Evolutionary conservation across 225 moss, liverwort and hornwort species (phyloP).

Genomic region (Takakia lepidozioides): DNA sequence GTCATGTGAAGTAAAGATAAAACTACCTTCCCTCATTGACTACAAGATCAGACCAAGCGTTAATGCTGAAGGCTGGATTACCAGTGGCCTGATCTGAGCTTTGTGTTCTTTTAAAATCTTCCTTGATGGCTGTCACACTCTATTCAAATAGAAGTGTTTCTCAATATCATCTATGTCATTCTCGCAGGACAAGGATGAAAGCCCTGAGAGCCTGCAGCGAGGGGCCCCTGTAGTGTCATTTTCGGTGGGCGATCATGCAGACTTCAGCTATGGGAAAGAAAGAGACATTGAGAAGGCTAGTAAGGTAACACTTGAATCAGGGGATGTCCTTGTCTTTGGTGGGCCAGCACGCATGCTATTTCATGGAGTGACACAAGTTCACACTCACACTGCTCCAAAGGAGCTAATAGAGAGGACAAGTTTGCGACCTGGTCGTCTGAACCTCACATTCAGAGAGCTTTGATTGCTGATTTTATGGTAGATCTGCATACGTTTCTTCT

Average conservation of each 20-base stretch:
- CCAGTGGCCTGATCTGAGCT: no score
- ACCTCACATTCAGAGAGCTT: constrained; percentile 73
- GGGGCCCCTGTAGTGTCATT: constrained; percentile 79
- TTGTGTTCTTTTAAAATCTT: no score
- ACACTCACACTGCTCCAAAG: constrained; percentile 51
- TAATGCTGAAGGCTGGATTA: no score
- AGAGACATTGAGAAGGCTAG: constrained; percentile 43
- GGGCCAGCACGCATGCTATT: constrained; percentile 82
- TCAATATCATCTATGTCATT: no score
- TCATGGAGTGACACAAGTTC: constrained; percentile 61
- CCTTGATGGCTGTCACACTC: no score
- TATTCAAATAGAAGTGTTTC: no score
- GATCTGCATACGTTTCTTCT: no score
- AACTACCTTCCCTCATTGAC: no score
- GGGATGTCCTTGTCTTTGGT: constrained; percentile 87
- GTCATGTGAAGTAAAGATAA: no score
- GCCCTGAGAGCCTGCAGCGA: constrained; percentile 67
- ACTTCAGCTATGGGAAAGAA: constrained; percentile 65
- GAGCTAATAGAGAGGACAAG: constrained; percentile 53
- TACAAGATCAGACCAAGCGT: no score
- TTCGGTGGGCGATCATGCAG: constrained; percentile 81
- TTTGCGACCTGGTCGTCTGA: constrained; percentile 75
- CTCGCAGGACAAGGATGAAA: constrained; percentile 89
- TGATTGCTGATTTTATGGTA: no score
- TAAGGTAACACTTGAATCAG: constrained; percentile 71